These are phyloP conservation scores for Parastagonospora nodorum DNA, from an alignment of 2,329 filamentous ascomycete species.

Conservation along the genomic window DNA sequence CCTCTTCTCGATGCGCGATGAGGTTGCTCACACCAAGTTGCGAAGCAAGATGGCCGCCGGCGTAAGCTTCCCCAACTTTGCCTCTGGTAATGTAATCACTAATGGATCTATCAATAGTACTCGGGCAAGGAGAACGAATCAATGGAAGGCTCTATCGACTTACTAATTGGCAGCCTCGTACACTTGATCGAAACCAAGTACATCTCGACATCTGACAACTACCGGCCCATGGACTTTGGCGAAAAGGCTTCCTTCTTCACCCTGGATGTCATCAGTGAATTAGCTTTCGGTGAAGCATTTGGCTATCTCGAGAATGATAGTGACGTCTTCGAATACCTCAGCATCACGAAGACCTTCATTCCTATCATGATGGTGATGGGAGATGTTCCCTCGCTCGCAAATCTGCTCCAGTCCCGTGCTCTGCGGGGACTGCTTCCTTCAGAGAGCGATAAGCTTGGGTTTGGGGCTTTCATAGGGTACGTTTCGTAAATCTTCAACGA, in stretches of 20 bases:
- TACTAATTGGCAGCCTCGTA: slow-evolving; percentile 51
- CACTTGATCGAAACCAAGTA: slow-evolving; percentile 56
- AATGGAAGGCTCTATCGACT: slow-evolving; percentile 56
- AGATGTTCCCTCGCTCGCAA: slow-evolving; percentile 20
- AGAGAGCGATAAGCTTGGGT: slow-evolving; percentile 52
- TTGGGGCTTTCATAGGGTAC: slow-evolving; percentile 46
- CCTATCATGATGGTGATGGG: slow-evolving; percentile 20
- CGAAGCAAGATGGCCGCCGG: slow-evolving; percentile 55
- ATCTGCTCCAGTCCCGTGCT: slow-evolving; percentile 18
- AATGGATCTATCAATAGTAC: slow-evolving; percentile 3
- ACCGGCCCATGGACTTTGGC: slow-evolving; percentile 50
- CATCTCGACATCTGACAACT: slow-evolving; percentile 23
- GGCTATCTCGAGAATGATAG: slow-evolving; percentile 56
- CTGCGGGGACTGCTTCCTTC: slow-evolving; percentile 19
- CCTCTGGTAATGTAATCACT: background rate
- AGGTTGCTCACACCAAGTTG: slow-evolving; percentile 48
- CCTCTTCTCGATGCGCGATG: slow-evolving; percentile 56
- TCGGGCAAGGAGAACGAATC: slow-evolving; percentile 57
- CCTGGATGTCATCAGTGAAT: slow-evolving; percentile 58
- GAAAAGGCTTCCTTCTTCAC: slow-evolving; percentile 58
- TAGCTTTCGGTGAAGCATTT: slow-evolving; percentile 58
- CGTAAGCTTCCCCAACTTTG: slow-evolving; percentile 42
- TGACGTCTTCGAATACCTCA: slow-evolving; percentile 52
- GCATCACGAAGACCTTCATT: slow-evolving; percentile 47
- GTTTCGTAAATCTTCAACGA: background rate